Base-by-base conservation (phyloP, 441 rosid species). In the Arabidopsis hybrid region DNA sequence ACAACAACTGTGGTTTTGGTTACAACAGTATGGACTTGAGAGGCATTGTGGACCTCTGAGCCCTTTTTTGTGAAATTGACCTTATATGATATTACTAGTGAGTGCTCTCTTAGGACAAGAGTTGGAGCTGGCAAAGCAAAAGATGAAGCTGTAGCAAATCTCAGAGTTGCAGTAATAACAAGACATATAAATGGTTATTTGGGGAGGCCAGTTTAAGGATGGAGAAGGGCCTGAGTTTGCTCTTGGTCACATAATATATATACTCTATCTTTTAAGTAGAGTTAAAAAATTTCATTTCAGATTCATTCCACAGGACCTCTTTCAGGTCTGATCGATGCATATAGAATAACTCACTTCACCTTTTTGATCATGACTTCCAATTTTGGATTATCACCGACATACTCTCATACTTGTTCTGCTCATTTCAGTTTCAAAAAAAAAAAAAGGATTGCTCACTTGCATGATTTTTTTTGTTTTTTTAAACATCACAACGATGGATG, bases 301-400 rank as follows among this genome's bases (percentile, higher is more conserved):
- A 21, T 21, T 21, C 26, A 21, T 21, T 21, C 52, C 47, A 85
- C 83, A 0, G 95, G 95, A 50, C 97, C 95, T 78, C 80, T 79
- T 7, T 95, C 98, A 18, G 92, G 88, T 82, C 82, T 79, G n/a
- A n/a, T n/a, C n/a, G 7, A 89, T 93, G 72, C 97, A 89, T 70
- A 93, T 93, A 79, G 91, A 88, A 79, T 89, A 88, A 73, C 84
- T 84, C 36, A 89, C 90, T 57, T 84, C 91, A 29, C 92, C 98
- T 76, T 72, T 78, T 70, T 70, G 82, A 79, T 88, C 87, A 71
- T 75, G 85, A 67, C 84, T 78, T 39, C 85, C 72, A 52, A 40
- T 51, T 42, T 72, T 21, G 26, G 26, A 21, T 21, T 21, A 21
- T 21, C 95, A 42, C 87, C 85, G 87, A 65, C 42, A 14, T 46